Percentiles rank a stretch among this genome's conserved stretches.
Evolutionary conservation across 345 rosid genomes (phyloP).

Genomic region (Murraya paniculata): DNA sequence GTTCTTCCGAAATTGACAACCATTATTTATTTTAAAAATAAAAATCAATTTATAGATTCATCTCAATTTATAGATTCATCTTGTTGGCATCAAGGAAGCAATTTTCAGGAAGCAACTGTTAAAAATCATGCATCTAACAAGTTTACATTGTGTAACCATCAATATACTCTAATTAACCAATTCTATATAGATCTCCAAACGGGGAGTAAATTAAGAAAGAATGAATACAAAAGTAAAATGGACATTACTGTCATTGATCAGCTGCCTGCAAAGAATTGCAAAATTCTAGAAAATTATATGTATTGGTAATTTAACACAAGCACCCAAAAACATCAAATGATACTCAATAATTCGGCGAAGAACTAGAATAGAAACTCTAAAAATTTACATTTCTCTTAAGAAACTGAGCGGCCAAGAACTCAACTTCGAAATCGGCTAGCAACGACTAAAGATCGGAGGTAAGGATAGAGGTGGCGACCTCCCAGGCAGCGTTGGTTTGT

Average conservation of each 20-base stretch:
- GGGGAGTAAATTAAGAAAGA: too few species aligned
- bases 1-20: slow-evolving; percentile 68
- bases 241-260: too few species aligned
- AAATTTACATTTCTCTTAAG: slow-evolving; percentile 74
- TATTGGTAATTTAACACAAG: too few species aligned
- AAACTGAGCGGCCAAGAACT: slow-evolving; percentile 92
- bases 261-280: too few species aligned
- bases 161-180: neutral
- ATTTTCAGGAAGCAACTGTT: too few species aligned
- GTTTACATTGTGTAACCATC: neutral
- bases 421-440: slow-evolving; percentile 63
- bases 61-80: too few species aligned
- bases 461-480: slow-evolving; percentile 84
- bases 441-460: slow-evolving; percentile 52
- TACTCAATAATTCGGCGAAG: neutral
- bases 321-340: too few species aligned
- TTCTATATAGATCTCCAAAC: too few species aligned
- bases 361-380: neutral
- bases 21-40: slow-evolving; percentile 55
- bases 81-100: neutral
- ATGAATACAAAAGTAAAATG: too few species aligned
- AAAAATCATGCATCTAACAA: neutral
- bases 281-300: too few species aligned
- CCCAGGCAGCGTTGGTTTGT: slow-evolving; percentile 88
- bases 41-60: neutral